Conservation (phyloP, 2,329 filamentous ascomycete genomes). For the Rutstroemia sp. region DNA sequence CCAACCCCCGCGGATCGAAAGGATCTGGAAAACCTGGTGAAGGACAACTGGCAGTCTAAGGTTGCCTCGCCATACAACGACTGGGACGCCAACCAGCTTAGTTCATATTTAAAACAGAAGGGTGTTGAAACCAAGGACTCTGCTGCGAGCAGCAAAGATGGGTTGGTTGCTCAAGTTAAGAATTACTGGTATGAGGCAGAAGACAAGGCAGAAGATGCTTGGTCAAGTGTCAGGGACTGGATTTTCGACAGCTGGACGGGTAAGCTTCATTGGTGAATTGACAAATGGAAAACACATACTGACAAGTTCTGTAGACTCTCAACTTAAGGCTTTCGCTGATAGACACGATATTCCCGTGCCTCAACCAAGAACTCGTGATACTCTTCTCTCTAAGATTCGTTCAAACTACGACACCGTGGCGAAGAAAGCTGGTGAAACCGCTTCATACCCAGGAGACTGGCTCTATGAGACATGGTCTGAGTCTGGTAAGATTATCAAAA, state of each 20-base stretch:
- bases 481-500: slow-evolving; percentile 39
- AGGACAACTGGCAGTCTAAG: slow-evolving; percentile 79
- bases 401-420: slow-evolving; percentile 74
- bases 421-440: slow-evolving; percentile 66
- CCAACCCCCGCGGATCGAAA: slow-evolving; percentile 87
- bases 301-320: slow-evolving; percentile 61
- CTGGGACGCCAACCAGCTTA: slow-evolving; percentile 67
- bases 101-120: slow-evolving; percentile 60
- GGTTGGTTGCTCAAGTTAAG: slow-evolving; percentile 62
- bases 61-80: slow-evolving; percentile 67
- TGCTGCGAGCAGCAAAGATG: slow-evolving; percentile 61
- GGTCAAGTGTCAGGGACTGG: slow-evolving; percentile 74
- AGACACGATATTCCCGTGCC: slow-evolving; percentile 77
- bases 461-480: slow-evolving; percentile 83
- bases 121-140: slow-evolving; percentile 62
- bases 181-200: slow-evolving; percentile 71
- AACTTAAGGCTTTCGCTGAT: slow-evolving; percentile 89
- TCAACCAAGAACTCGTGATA: slow-evolving; percentile 80
- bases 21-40: slow-evolving; percentile 85
- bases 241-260: slow-evolving; percentile 66
- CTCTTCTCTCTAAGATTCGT: slow-evolving; percentile 68
- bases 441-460: slow-evolving; percentile 91
- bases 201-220: slow-evolving; percentile 66
- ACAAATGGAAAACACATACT: not conserved
- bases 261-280: not conserved